Evolutionary conservation across 768 basidiomycete genomes (phyloP), one percentile per base, ranked within the genome.

Genomic region (Rhodotorula taiwanensis): DNA sequence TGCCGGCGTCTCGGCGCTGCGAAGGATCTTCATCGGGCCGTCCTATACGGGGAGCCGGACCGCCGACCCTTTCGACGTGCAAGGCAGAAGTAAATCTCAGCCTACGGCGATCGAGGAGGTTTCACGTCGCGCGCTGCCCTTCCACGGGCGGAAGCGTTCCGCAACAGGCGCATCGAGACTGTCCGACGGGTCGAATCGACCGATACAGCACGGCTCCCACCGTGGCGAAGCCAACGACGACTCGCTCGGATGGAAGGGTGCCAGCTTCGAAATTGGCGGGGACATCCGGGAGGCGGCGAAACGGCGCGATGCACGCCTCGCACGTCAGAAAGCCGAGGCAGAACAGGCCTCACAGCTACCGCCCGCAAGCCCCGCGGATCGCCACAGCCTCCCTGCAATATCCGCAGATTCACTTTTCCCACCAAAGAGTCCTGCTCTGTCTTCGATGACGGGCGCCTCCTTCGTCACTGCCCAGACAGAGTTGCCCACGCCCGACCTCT

Each of bases 21-120:
- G 52, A 28, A n/a, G 67, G 10, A 52, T 64, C 41, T 68, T 68
- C 21, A 43, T 68, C 33, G 67, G 67, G 2, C 67, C 67, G 4
- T 31, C 42, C n/a, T 52, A n/a, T 68, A 34, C 31, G 50, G 16
- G 57, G 36, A 9, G 16, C 36, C 36, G 16, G 16, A 9, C 36
- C 9, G 36, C n/a, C n/a, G 36, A 39, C 36, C 36, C 36, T 9
- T 39, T 39, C 36, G 36, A 9, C 36, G 36, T 39, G 10, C 36
- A 39, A 16, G 16, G 16, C 36, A n/a, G n/a, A n/a, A n/a, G n/a
- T n/a, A n/a, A n/a, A n/a, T n/a, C n/a, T n/a, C n/a, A n/a, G n/a
- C n/a, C n/a, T n/a, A n/a, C n/a, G n/a, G n/a, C n/a, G n/a, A n/a
- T n/a, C n/a, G 27, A 57, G 44, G 55, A 43, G 25, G 21, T 15